Base-by-base conservation (phyloP, 257 asterid species). In the Leptodermis oblonga region DNA sequence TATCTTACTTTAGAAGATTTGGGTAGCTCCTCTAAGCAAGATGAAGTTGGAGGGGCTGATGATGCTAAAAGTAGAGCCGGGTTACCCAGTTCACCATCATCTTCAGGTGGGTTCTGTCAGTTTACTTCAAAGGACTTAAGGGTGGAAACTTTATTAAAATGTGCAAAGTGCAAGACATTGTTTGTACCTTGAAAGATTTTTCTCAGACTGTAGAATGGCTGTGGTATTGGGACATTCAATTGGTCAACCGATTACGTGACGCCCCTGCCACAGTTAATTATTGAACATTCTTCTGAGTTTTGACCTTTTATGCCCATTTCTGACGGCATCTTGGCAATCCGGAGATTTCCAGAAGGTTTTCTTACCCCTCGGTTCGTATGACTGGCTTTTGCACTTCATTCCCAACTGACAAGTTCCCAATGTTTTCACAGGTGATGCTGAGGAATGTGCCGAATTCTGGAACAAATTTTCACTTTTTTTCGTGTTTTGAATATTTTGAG, bases 91-190 rank as follows among this genome's bases (percentile, higher is more conserved):
- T 87, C 90, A 83, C 96, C 96, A 78, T 86, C 87, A 46, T 84
- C 97, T 86, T 93, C 97, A 94, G 99, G 99, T 94, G 96, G 99
- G 99, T 94, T 91, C 95, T 84, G 86, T 94, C 95, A 84, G 90
- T 82, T 90, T 85, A 88, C 96, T 84, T 91, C 99, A 83, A 88
- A 86, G 78, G 90, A 80, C 73, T 87, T 82, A 78, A 20, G 86
- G 97, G 90, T 87, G 96, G 95, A 85, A 73, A 58, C 81, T 77
- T 79, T 86, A 79, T 76, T 87, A 86, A 82, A 4, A 81, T 59
- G 85, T 83, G 78, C 82, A 86, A 81, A 85, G 88, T 85, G 67
- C 87, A 83, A 84, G 93, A 70, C 80, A 78, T 86, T 87, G 76
- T 88, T 90, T 85, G 95, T 84, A 70, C 81, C 79, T 80, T 78